Evolutionary conservation across 176 grass and related monocot species (phyloP), one percentile per base, ranked within the genome.

Genomic region (Carex myosuroides): DNA sequence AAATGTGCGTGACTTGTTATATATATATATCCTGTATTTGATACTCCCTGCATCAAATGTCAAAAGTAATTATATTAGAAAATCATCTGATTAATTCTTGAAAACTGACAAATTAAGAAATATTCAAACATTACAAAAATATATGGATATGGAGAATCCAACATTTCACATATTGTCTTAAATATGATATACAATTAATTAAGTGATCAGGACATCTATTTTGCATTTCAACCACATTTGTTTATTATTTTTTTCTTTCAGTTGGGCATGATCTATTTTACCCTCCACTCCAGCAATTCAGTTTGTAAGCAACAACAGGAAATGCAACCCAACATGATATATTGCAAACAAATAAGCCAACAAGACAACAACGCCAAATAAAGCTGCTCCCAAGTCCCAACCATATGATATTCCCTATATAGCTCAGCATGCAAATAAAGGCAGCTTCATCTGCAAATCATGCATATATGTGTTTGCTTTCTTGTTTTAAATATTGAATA

Each of bases 371-470:
- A 33, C 6, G 52, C 73, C 17, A 55, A 17, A 78, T 14, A 76
- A 78, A 78, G 73, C 52, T 56, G 52, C 50, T 10, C 26, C 73
- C 30, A 32, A 4, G 37, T 39, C 37, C 13, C 30, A 17, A 18
- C 6, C 6, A 57, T 78, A 78, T 33, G 12, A 78, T 78, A 78
- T 78, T 77, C 22, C 50, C 24, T 77, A n/a, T n/a, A n/a, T n/a
- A 33, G 73, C 50, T 56, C 46, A 55, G 72, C 72, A 77, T 77
- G 48, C 73, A 54, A 32, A n/a, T n/a, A 77, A 32, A 56, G 73
- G 21, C 20, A 77, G 73, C 48, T 75, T 56, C 46, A 77, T 77
- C 73, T 56, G 73, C 50, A 78, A 78, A 78, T 78, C 52, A 78
- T 35, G 73, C 73, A 78, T n/a, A n/a, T n/a, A n/a, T 4, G 8